These are phyloP conservation scores for Mallotus japonicus DNA, from an alignment of 441 rosid genomes.

Conservation along the genomic window DNA sequence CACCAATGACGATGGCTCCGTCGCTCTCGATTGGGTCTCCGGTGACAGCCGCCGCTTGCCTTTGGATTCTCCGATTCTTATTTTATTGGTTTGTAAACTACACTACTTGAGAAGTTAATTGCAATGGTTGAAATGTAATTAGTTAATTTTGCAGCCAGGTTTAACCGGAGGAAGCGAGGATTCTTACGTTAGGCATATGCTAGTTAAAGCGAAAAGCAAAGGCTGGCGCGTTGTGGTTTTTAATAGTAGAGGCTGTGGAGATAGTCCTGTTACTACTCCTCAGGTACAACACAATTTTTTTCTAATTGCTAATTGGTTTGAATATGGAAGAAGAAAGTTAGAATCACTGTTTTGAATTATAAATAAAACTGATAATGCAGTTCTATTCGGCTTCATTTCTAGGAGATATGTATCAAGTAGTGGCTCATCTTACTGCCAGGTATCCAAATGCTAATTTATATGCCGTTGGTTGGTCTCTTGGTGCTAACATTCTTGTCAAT, in stretches of 20 bases:
- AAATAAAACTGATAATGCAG: constrained; percentile 48
- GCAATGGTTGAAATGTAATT: background rate
- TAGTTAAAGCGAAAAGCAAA: constrained; percentile 53
- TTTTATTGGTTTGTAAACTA: constrained; percentile 50
- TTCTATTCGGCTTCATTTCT: constrained; percentile 93
- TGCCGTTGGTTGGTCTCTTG: constrained; percentile 94
- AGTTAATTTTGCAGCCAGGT: constrained; percentile 55
- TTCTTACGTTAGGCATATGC: constrained; percentile 74
- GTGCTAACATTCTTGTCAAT: constrained; percentile 82
- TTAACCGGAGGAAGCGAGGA: constrained; percentile 83
- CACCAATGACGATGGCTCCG: constrained; percentile 53
- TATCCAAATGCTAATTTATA: constrained; percentile 74
- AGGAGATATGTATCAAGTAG: constrained; percentile 72
- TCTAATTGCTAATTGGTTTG: constrained; percentile 1
- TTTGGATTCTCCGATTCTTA: constrained; percentile 62
- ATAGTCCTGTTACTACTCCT: constrained; percentile 82
- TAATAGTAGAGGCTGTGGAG: constrained; percentile 83
- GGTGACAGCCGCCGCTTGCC: constrained; percentile 52
- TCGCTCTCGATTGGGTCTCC: constrained; percentile 84
- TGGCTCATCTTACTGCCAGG: constrained; percentile 44
- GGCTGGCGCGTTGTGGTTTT: constrained; percentile 90
- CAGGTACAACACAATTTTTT: constrained; percentile 41
- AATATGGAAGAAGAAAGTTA: background rate
- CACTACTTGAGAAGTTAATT: background rate
- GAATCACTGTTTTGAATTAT: background rate